These are phyloP conservation scores for Metschnikowia borealis DNA, from an alignment of 805 yeast species.

Conservation along the genomic window DNA sequence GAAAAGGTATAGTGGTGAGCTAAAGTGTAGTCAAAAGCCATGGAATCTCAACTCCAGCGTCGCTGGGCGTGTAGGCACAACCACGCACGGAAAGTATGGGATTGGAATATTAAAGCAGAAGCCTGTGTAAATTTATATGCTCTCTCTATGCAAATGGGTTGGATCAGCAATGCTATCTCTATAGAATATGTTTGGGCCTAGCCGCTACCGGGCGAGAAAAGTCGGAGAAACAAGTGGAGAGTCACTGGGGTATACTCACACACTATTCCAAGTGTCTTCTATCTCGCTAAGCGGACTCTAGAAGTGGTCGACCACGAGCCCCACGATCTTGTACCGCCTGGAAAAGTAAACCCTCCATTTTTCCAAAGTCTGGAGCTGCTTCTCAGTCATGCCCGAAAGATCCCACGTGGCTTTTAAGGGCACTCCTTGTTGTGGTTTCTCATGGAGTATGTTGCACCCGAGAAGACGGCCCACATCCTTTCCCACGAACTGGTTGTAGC, in stretches of 20 bases:
- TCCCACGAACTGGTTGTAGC: conserved; percentile 70
- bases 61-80: not conserved
- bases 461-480: conserved; percentile 74
- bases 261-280: not conserved
- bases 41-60: not conserved
- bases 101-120: too few species aligned
- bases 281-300: not conserved
- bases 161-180: too few species aligned
- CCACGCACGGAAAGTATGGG: too few species aligned
- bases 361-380: conserved; percentile 57
- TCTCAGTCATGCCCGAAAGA: conserved; percentile 49
- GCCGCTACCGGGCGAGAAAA: too few species aligned
- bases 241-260: not conserved
- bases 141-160: too few species aligned
- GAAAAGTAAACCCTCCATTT: conserved; percentile 73
- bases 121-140: too few species aligned
- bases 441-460: conserved; percentile 52
- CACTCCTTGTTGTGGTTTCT: conserved; percentile 24
- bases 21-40: not conserved
- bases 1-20: not conserved
- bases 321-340: conserved; percentile 38
- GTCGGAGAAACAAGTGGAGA: too few species aligned
- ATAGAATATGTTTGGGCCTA: too few species aligned
- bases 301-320: conserved; percentile 32
- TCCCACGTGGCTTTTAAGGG: conserved; percentile 41